Evolutionary conservation across 768 basidiomycete species (phyloP).

Genomic region (Sarcodon sp.): DNA sequence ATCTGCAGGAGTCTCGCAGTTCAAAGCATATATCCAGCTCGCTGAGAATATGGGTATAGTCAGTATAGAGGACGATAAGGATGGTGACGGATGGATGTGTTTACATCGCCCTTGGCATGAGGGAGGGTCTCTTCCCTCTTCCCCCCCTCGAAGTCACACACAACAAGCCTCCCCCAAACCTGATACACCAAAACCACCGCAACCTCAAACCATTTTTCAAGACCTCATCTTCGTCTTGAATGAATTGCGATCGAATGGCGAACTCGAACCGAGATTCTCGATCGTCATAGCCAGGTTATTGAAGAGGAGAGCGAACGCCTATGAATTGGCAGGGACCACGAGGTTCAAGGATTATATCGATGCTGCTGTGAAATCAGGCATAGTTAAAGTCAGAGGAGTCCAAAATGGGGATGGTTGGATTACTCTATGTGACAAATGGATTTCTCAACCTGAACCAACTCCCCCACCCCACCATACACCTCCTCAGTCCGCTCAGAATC

Average conservation of each 20-base stretch:
- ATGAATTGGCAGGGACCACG: conserved; percentile 11
- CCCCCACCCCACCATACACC: too few relatives aligned
- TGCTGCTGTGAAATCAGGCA: conserved; percentile 9
- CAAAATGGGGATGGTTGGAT: background rate
- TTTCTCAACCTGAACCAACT: too few relatives aligned
- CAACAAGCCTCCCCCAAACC: background rate
- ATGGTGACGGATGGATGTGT: background rate
- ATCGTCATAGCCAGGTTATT: conserved; percentile 3
- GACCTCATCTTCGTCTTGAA: background rate
- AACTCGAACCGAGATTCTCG: background rate
- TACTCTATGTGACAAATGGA: background rate
- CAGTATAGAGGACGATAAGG: background rate
- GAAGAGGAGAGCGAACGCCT: conserved; percentile 2
- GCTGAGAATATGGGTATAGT: conserved; percentile 7
- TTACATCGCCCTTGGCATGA: background rate
- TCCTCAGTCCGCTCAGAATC: too few relatives aligned
- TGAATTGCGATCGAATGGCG: background rate
- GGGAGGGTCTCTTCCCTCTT: too few relatives aligned
- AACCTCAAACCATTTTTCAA: background rate
- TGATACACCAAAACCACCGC: background rate
- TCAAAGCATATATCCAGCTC: conserved; percentile 6
- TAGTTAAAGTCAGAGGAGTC: conserved; percentile 1
- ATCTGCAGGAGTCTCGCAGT: conserved; percentile 4
- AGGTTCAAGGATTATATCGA: conserved; percentile 14
- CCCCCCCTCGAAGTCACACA: background rate